Evolutionary conservation across 371 early-diverging fungal genomes (phyloP), one percentile per base, ranked within the genome.

Genomic region (Mucor ambiguus): DNA sequence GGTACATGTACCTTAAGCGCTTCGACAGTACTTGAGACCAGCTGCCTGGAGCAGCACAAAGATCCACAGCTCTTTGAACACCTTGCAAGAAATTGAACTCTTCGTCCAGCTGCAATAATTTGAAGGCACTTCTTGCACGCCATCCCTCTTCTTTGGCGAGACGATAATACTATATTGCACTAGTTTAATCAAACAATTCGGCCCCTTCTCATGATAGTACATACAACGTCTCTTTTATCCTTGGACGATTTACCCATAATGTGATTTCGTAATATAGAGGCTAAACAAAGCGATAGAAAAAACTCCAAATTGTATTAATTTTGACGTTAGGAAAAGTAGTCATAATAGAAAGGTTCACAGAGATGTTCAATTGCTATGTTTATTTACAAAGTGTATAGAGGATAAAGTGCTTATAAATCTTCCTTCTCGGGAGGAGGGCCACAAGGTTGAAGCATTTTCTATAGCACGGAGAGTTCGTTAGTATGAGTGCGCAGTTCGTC

Each of bases 31-130:
- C 99, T 80, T 99, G 99, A 38, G 94, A 92, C 99, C 99, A 99
- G 79, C 96, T 95, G 24, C 99, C 99, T 0, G 99, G 99, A 3
- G 99, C 99, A 18, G 99, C 99, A 80, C 99, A 99, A 48, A 99
- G 85, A 85, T 99, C 99, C 28, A 99, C 98, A 28, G 94, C 95
- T 65, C 91, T 85, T 35, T 87, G 88, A n/a, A 97, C 95, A 30
- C 90, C 93, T 74, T 90, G 77, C 58, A 99, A 91, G 37, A 99
- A 85, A 71, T 92, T 81, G 62, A 80, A 80, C 52, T 80, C 71
- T 63, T 71, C 71, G 33, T 68, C 64, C 37, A 72, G 37, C 72
- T 99, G 99, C 48, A 99, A 84, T 46, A 99, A 82, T 79, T 99
- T 99, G 87, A 96, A 99, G 22, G 99, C 99, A 78, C 94, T 93